A percentile compares a stretch with the other conserved stretches of the same genome.
phyloP scores from a whole-genome alignment of 2,329 filamentous ascomycete species.

The Metarhizium anisopliae region DNA sequence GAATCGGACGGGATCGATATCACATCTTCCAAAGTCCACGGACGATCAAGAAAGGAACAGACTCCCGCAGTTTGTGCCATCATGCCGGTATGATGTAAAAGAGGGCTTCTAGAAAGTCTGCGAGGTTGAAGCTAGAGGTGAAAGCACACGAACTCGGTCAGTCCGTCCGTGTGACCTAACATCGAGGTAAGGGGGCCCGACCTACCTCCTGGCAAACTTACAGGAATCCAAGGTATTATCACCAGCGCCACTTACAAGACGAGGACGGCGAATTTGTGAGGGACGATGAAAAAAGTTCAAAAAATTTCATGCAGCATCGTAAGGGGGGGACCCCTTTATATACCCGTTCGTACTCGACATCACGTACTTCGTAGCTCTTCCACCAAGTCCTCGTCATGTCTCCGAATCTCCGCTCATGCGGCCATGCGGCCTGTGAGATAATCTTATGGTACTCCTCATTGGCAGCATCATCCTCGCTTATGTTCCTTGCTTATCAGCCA shows the following conservation, averaged over 20 bases:
- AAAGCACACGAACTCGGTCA: background rate
- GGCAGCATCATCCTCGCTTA: background rate
- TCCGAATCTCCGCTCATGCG: background rate
- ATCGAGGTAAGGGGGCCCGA: background rate
- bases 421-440: background rate
- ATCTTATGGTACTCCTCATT: background rate
- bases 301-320: background rate
- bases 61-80: background rate
- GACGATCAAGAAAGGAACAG: background rate
- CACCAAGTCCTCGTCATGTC: background rate
- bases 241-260: background rate
- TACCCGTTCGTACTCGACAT: background rate
- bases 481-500: too few species aligned
- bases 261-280: background rate
- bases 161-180: background rate
- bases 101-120: too few species aligned
- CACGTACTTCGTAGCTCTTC: background rate
- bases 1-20: too few species aligned
- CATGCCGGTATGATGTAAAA: background rate
- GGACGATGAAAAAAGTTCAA: background rate
- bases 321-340: background rate
- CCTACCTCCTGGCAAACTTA: background rate
- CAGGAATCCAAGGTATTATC: background rate
- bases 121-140: too few species aligned
- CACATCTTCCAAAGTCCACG: background rate